A percentile compares a stretch with the other conserved stretches of the same genome.
phyloP scores from a whole-genome alignment of 2,329 filamentous ascomycete species.

The Aspergillus unguis region DNA sequence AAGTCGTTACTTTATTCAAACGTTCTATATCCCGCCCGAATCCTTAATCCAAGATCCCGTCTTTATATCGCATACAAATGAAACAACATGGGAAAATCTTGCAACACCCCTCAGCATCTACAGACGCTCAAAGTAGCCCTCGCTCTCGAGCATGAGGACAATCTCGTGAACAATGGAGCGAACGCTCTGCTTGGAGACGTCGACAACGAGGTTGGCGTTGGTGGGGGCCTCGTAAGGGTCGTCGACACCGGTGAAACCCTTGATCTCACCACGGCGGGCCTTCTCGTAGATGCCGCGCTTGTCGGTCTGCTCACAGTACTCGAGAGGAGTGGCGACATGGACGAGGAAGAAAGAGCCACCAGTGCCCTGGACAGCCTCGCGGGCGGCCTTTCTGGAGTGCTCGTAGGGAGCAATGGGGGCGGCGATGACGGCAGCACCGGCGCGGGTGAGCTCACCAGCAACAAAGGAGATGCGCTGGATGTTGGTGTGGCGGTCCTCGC shows the following conservation, averaged over 20 bases:
- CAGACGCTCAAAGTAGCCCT: conserved; percentile 74
- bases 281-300: conserved; percentile 83
- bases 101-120: conserved; percentile 19
- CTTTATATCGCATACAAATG: conserved; percentile 17
- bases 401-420: conserved; percentile 95
- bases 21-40: conserved; percentile 18
- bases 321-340: conserved; percentile 88
- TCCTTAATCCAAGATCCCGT: conserved; percentile 15
- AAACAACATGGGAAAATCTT: conserved; percentile 14
- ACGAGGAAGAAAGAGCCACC: conserved; percentile 93
- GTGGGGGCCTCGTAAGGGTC: conserved; percentile 87
- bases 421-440: conserved; percentile 91
- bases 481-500: conserved; percentile 89
- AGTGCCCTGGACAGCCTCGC: conserved; percentile 69
- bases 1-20: conserved; percentile 22
- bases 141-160: conserved; percentile 82
- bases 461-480: conserved; percentile 96
- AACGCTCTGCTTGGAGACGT: conserved; percentile 81
- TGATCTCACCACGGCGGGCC: conserved; percentile 85
- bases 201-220: conserved; percentile 80
- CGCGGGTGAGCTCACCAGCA: conserved; percentile 86
- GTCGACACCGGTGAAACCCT: conserved; percentile 97
- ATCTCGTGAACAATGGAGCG: conserved; percentile 96
- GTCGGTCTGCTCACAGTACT: conserved; percentile 92
- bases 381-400: conserved; percentile 68